Percentiles rank a stretch among this genome's conserved stretches.
phyloP scores from a whole-genome alignment of 1,284 basidiomycete species.

The Megacollybia platyphylla region DNA sequence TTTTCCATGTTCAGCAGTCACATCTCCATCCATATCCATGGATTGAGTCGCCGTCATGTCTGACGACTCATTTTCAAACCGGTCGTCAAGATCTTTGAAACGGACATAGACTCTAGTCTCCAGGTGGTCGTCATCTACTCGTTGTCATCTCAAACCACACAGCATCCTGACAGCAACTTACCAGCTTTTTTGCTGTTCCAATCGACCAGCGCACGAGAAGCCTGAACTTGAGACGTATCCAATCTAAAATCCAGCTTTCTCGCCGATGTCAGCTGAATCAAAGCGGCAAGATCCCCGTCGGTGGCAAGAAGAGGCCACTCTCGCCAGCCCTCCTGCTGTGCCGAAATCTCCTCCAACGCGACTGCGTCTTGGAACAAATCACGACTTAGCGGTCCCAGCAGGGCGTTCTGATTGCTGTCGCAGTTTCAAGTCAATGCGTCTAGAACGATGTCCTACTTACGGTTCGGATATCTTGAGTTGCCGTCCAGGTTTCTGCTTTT shows the following conservation, averaged over 20 bases:
- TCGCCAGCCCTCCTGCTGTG: slow-evolving; percentile 36
- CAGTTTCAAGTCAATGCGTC: neutral
- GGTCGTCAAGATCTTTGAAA: slow-evolving; percentile 16
- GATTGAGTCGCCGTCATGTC: slow-evolving; percentile 1
- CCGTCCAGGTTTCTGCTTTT: slow-evolving; percentile 51
- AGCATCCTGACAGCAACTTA: slow-evolving; percentile 14
- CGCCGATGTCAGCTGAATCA: slow-evolving; percentile 61
- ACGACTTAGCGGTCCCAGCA: slow-evolving; percentile 49
- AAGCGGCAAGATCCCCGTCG: slow-evolving; percentile 63
- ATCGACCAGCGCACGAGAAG: slow-evolving; percentile 42
- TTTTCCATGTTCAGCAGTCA: slow-evolving; percentile 30
- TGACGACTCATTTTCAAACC: neutral
- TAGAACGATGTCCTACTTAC: slow-evolving; percentile 21
- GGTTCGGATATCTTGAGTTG: slow-evolving; percentile 63
- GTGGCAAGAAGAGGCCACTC: slow-evolving; percentile 62
- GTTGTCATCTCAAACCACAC: slow-evolving; percentile 3
- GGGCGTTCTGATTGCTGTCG: slow-evolving; percentile 49
- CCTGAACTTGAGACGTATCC: slow-evolving; percentile 47
- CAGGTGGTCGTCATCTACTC: slow-evolving; percentile 68
- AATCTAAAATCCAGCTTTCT: slow-evolving; percentile 58
- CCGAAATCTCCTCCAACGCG: slow-evolving; percentile 43
- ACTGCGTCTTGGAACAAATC: slow-evolving; percentile 61
- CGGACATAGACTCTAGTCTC: slow-evolving; percentile 49
- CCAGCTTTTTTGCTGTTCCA: slow-evolving; percentile 83
- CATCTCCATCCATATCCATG: slow-evolving; percentile 11